Evolutionary conservation across 23 red algal species (phyloP), one percentile per base, ranked within the genome.

Genomic region (Agarophyton chilense): DNA sequence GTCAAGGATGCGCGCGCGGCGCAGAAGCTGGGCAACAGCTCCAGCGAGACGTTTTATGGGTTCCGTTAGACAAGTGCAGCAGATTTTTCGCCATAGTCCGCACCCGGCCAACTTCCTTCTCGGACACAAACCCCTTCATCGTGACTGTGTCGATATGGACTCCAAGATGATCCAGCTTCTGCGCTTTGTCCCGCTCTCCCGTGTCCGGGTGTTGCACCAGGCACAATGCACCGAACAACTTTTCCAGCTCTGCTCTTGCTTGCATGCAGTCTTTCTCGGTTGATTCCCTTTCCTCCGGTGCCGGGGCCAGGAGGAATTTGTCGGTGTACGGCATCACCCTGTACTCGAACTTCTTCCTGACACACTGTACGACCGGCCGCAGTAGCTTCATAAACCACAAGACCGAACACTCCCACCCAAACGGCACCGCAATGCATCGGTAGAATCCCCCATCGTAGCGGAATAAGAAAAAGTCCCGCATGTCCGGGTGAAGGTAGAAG

Each of bases 391-490:
- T 90, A 25, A 78, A 77, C 31, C 36, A 62, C 5, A 63, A 29
- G 14, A 0, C 46, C 0, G 26, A 78, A 4, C 33, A 47, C 28
- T n/a, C 86, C 71, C 72, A 90, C 3, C 50, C 86, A 40, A 79
- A 42, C 24, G 71, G 32, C 9, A 77, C 18, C 6, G 71, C 63
- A n/a, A n/a, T n/a, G n/a, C n/a, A n/a, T n/a, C n/a, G n/a, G 52
- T 74, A 88, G 44, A 18, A 58, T 6, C 3, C 10, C n/a, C 72
- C 25, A 21, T 50, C 72, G 71, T 0, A 79, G 18, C 72, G 71
- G 2, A 79, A 79, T 1, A 54, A 34, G 62, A 79, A 79, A 34
- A 21, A 79, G 31, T 79, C 86, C 7, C 51, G 70, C 71, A 90
- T 63, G 12, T n/a, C 4, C 29, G 72, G 56, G 6, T 58, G 70